Evolutionary conservation across 2,329 filamentous ascomycete genomes (phyloP).

Genomic region (Penicillium corylophilum): DNA sequence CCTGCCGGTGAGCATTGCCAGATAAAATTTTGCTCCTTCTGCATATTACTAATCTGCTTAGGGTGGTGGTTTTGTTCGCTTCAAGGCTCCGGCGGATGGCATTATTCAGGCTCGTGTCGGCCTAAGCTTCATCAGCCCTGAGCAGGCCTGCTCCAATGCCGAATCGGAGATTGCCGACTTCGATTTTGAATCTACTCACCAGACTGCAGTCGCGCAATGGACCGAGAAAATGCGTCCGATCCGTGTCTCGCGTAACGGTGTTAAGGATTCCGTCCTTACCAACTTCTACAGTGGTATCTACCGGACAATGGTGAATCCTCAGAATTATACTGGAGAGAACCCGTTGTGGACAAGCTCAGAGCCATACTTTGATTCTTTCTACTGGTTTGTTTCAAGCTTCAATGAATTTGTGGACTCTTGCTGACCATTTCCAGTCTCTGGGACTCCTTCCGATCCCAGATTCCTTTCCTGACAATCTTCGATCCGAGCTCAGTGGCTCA

Average conservation of each 20-base stretch:
- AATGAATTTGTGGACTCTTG: not conserved
- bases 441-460: slow-evolving; percentile 68
- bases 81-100: slow-evolving; percentile 50
- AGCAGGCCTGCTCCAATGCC: slow-evolving; percentile 66
- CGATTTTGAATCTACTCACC: slow-evolving; percentile 56
- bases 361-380: slow-evolving; percentile 73
- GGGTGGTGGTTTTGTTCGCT: slow-evolving; percentile 65
- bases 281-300: slow-evolving; percentile 71
- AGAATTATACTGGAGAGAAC: slow-evolving; percentile 72
- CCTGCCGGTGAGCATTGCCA: slow-evolving; percentile 29
- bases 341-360: slow-evolving; percentile 63
- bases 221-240: slow-evolving; percentile 51
- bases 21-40: not conserved
- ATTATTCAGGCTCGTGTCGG: slow-evolving; percentile 65
- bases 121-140: slow-evolving; percentile 65
- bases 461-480: slow-evolving; percentile 66
- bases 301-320: slow-evolving; percentile 67
- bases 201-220: slow-evolving; percentile 59
- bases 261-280: slow-evolving; percentile 38
- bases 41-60: slow-evolving; percentile 35
- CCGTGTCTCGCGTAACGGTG: slow-evolving; percentile 33
- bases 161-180: slow-evolving; percentile 66
- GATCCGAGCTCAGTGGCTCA: slow-evolving; percentile 62
- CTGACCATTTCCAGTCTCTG: slow-evolving; percentile 51
- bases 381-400: slow-evolving; percentile 53